These are phyloP conservation scores for Neurospora sp. DNA, from an alignment of 495 filamentous ascomycete species.

Conservation along the genomic window DNA sequence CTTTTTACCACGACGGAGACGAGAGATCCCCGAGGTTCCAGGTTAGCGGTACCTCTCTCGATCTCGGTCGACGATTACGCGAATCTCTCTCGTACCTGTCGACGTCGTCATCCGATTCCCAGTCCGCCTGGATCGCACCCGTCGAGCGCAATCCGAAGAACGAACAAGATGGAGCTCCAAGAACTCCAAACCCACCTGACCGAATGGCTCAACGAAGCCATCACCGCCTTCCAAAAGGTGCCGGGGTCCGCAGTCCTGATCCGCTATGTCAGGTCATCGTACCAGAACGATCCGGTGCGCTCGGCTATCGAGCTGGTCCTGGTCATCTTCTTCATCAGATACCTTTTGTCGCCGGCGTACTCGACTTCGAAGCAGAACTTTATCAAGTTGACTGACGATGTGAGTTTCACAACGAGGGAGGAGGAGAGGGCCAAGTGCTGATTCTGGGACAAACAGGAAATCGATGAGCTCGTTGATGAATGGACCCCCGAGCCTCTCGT, in stretches of 20 bases:
- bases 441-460: slow-evolving; percentile 46
- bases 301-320: slow-evolving; percentile 90
- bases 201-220: slow-evolving; percentile 53
- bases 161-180: slow-evolving; percentile 61
- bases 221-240: slow-evolving; percentile 69
- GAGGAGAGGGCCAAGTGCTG: neutral
- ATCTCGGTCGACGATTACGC: neutral
- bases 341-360: slow-evolving; percentile 84
- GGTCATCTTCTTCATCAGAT: slow-evolving; percentile 90
- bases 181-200: slow-evolving; percentile 64
- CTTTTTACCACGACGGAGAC: neutral
- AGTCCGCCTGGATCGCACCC: neutral
- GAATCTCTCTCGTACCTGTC: neutral
- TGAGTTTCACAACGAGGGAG: slow-evolving; percentile 12
- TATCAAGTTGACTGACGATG: slow-evolving; percentile 79
- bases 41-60: neutral
- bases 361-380: slow-evolving; percentile 78
- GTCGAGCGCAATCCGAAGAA: neutral
- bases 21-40: neutral
- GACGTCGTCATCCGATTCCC: neutral
- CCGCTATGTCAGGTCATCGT: slow-evolving; percentile 90
- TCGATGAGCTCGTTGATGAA: slow-evolving; percentile 94
- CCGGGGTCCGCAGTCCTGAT: slow-evolving; percentile 91
- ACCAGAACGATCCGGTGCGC: slow-evolving; percentile 92
- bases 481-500: slow-evolving; percentile 95